Percentiles rank a stretch among this genome's conserved stretches.
These are phyloP conservation scores for Candida hungchunana DNA, from an alignment of 805 yeast species.

Conservation along the genomic window DNA sequence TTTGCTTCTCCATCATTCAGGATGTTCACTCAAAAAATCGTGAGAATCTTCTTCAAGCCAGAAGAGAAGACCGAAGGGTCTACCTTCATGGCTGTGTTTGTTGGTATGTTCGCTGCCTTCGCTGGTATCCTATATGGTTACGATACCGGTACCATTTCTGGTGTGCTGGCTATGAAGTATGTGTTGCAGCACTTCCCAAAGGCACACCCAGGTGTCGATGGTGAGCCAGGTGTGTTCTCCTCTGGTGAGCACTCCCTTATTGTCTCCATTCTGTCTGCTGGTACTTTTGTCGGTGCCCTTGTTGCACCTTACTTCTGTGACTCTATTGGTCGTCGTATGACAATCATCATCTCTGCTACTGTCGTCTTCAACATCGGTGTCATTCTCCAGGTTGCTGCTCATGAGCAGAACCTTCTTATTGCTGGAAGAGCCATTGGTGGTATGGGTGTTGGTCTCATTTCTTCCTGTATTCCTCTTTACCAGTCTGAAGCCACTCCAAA, in stretches of 20 bases:
- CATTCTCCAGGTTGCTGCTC: constrained; percentile 41
- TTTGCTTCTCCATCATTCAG: not conserved
- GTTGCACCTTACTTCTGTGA: constrained; percentile 56
- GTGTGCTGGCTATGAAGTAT: constrained; percentile 60
- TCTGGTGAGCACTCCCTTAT: constrained; percentile 51
- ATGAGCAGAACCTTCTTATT: constrained; percentile 44
- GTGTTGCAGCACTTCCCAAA: constrained; percentile 39
- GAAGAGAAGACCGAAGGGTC: constrained; percentile 48
- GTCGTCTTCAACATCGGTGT: constrained; percentile 49
- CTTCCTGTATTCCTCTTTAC: constrained; percentile 69
- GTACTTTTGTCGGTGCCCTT: constrained; percentile 68
- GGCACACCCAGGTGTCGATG: no score
- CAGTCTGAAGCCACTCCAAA: constrained; percentile 78
- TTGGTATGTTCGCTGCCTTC: constrained; percentile 60
- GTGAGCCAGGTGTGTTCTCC: constrained; percentile 30
- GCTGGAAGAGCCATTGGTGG: constrained; percentile 70
- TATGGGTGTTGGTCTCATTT: constrained; percentile 65
- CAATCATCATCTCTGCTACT: constrained; percentile 39
- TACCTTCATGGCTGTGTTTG: constrained; percentile 42
- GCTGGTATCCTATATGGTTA: constrained; percentile 67
- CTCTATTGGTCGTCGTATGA: constrained; percentile 47
- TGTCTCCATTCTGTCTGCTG: constrained; percentile 64
- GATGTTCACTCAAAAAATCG: constrained; percentile 5
- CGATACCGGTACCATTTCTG: constrained; percentile 65
- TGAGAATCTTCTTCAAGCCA: constrained; percentile 34